Conservation (phyloP, 1,284 basidiomycete genomes). For the Sparassis latifolia region DNA sequence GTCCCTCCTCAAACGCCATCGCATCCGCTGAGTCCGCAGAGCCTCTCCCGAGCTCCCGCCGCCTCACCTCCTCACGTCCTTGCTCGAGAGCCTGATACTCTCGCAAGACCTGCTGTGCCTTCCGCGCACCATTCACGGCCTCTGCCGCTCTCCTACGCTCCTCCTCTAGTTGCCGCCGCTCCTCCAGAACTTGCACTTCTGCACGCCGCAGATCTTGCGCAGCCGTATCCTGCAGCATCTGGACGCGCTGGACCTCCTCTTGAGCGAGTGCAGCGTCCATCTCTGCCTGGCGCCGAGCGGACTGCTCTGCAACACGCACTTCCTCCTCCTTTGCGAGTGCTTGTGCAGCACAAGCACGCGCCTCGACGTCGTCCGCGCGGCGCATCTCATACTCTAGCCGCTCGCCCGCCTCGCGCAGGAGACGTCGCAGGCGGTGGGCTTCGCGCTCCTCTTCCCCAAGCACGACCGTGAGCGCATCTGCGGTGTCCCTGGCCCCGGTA, state of each 20-base stretch:
- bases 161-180: slow-evolving; percentile 10
- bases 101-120: slow-evolving; percentile 39
- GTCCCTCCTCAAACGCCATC: slow-evolving; percentile 31
- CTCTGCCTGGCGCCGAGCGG: slow-evolving; percentile 39
- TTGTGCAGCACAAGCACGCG: slow-evolving; percentile 49
- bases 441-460: slow-evolving; percentile 62
- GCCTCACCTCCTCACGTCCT: slow-evolving; percentile 35
- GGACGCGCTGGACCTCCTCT: slow-evolving; percentile 42
- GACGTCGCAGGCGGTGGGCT: slow-evolving; percentile 45
- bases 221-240: slow-evolving; percentile 41
- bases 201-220: slow-evolving; percentile 43
- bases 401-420: slow-evolving; percentile 47
- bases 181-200: slow-evolving; percentile 33
- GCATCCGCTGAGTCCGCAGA: slow-evolving; percentile 36
- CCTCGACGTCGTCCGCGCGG: slow-evolving; percentile 43
- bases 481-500: slow-evolving; percentile 10
- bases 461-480: slow-evolving; percentile 33
- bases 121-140: slow-evolving; percentile 39
- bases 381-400: slow-evolving; percentile 52
- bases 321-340: slow-evolving; percentile 36
- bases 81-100: slow-evolving; percentile 43
- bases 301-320: slow-evolving; percentile 37
- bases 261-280: slow-evolving; percentile 36
- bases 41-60: slow-evolving; percentile 30
- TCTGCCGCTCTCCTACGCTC: slow-evolving; percentile 40